Evolutionary conservation across 352 stramenopile species (phyloP).

Genomic region (Globisporangium takayamanum): DNA sequence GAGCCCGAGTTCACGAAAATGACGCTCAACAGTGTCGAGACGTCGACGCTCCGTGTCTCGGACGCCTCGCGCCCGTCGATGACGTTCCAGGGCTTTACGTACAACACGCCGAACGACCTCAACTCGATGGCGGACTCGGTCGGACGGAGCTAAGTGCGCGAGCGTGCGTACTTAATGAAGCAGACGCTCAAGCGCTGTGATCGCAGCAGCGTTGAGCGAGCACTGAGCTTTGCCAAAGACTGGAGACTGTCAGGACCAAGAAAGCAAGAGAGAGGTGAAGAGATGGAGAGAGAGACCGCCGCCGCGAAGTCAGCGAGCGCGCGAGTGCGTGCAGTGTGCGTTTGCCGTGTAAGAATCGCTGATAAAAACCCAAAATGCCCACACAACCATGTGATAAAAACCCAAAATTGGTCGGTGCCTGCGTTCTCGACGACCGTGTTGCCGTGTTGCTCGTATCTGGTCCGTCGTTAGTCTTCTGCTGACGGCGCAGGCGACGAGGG

Average conservation of each 20-base stretch:
- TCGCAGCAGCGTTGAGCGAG: neutral
- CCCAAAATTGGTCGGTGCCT: neutral
- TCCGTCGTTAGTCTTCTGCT: neutral
- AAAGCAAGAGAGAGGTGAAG: conserved; percentile 1
- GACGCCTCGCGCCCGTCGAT: conserved; percentile 78
- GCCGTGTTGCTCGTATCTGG: neutral
- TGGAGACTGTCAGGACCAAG: neutral
- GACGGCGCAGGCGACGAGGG: neutral
- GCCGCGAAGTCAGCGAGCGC: neutral
- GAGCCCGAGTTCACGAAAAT: conserved; percentile 89
- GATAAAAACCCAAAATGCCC: no score
- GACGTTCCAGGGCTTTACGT: conserved; percentile 88
- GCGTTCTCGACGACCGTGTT: neutral
- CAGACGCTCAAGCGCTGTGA: neutral
- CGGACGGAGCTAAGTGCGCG: conserved; percentile 36
- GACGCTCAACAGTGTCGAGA: conserved; percentile 84
- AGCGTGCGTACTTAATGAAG: neutral
- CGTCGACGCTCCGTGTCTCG: conserved; percentile 58
- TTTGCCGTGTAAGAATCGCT: neutral
- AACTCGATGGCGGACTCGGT: conserved; percentile 63
- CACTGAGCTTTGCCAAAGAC: neutral
- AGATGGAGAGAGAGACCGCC: neutral
- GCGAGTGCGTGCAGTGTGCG: conserved; percentile 6
- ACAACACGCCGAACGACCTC: conserved; percentile 86
- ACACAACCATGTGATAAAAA: neutral